Conservation (phyloP, 805 yeast genomes). For the Candida ficus region DNA sequence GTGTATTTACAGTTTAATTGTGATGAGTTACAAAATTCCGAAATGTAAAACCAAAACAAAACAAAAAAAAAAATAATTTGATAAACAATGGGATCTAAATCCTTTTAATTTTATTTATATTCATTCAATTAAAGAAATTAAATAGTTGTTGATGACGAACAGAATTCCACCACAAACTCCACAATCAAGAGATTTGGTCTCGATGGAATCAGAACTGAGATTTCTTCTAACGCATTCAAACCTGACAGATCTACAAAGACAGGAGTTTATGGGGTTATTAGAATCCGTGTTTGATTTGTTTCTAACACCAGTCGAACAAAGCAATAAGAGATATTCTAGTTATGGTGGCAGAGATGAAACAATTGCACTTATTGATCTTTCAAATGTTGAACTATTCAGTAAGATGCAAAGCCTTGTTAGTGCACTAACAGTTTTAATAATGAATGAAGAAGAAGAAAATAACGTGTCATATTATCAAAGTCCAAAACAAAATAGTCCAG, state of each 20-base stretch:
- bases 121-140: too few species aligned
- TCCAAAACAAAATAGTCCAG: background rate
- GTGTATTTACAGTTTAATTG: too few species aligned
- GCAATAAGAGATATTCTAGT: background rate
- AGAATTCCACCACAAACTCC: conserved; percentile 1
- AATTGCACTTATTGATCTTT: conserved; percentile 25
- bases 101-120: too few species aligned
- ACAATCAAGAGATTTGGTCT: conserved; percentile 26
- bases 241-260: conserved; percentile 13
- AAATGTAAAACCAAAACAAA: too few species aligned
- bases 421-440: conserved; percentile 28
- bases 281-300: conserved; percentile 25
- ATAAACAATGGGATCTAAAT: too few species aligned
- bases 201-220: conserved; percentile 26
- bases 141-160: background rate
- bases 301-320: conserved; percentile 23
- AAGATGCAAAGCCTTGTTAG: conserved; percentile 30
- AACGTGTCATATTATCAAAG: conserved; percentile 6
- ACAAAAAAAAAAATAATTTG: too few species aligned
- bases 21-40: too few species aligned
- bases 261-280: conserved; percentile 19
- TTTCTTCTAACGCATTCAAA: conserved; percentile 20
- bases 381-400: conserved; percentile 24
- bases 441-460: conserved; percentile 21
- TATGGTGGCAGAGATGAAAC: background rate